These are phyloP conservation scores for Silene coronaria DNA, from an alignment of 179 eudicot genomes.

Conservation along the genomic window DNA sequence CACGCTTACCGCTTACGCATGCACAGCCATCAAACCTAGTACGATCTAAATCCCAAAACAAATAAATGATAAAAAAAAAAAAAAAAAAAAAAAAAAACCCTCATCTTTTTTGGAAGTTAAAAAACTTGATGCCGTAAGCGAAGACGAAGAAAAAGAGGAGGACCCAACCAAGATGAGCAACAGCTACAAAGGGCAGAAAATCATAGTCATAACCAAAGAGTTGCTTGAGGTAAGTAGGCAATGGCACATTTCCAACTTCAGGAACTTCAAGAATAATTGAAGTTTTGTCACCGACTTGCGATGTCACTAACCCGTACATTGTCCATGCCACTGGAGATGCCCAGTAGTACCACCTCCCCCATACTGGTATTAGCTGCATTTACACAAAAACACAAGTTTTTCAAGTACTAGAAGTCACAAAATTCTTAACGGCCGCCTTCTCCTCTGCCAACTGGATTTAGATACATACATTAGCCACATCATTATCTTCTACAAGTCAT, in stretches of 20 bases:
- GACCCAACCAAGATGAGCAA: constrained; percentile 53
- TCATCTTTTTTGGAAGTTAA: constrained; percentile 59
- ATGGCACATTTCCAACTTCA: constrained; percentile 25
- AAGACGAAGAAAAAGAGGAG: constrained; percentile 47
- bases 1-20: too few species aligned
- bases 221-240: constrained; percentile 31
- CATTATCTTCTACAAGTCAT: too few species aligned
- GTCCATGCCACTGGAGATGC: constrained; percentile 81
- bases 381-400: background rate
- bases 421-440: too few species aligned
- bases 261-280: constrained; percentile 31
- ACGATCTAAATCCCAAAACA: too few species aligned
- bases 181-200: constrained; percentile 45
- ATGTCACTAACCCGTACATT: constrained; percentile 60
- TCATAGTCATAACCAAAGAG: constrained; percentile 40
- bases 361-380: constrained; percentile 76
- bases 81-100: background rate
- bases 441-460: too few species aligned
- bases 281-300: constrained; percentile 61
- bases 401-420: too few species aligned
- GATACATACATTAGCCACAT: too few species aligned
- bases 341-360: constrained; percentile 99
- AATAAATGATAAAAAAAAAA: too few species aligned
- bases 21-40: too few species aligned
- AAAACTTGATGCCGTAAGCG: constrained; percentile 50